Evolutionary conservation across 257 asterid genomes (phyloP).

Genomic region (Rehmannia glutinosa): DNA sequence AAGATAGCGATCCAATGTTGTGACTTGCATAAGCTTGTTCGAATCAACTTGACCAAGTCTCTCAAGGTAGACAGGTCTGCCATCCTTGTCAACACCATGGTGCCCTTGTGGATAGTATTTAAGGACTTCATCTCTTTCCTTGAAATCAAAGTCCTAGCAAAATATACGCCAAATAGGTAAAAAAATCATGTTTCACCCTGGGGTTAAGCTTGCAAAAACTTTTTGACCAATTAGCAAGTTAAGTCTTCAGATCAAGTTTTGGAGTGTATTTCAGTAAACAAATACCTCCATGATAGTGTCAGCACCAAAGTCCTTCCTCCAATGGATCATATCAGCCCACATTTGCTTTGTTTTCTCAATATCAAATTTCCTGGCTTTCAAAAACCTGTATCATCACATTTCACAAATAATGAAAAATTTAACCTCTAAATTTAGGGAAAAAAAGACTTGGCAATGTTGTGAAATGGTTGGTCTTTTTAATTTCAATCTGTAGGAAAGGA

Average conservation of each 20-base stretch:
- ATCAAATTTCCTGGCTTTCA: constrained; percentile 92
- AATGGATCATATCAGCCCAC: constrained; percentile 96
- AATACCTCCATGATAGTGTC: constrained; percentile 84
- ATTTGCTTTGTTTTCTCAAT: constrained; percentile 88
- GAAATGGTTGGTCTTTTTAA: neutral
- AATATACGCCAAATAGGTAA: too few relatives aligned
- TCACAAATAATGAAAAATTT: too few relatives aligned
- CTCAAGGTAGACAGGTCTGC: constrained; percentile 86
- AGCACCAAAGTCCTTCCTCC: constrained; percentile 96
- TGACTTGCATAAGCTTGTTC: constrained; percentile 76
- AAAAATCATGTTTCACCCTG: too few relatives aligned
- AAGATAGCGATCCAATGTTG: constrained; percentile 79
- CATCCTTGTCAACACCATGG: constrained; percentile 98
- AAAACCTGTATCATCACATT: constrained; percentile 44
- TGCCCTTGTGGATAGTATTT: constrained; percentile 96
- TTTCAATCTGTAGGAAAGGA: neutral
- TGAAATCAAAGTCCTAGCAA: constrained; percentile 73
- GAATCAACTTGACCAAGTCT: constrained; percentile 83
- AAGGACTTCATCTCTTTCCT: constrained; percentile 83
- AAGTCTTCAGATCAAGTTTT: too few relatives aligned
- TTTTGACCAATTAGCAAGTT: too few relatives aligned
- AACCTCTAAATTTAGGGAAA: neutral
- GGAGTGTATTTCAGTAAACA: too few relatives aligned
- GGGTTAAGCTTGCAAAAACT: too few relatives aligned
- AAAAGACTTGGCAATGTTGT: neutral